Evolutionary conservation across 176 grass and related monocot genomes (phyloP), one percentile per base, ranked within the genome.

Genomic region (Panicum miliaceum): DNA sequence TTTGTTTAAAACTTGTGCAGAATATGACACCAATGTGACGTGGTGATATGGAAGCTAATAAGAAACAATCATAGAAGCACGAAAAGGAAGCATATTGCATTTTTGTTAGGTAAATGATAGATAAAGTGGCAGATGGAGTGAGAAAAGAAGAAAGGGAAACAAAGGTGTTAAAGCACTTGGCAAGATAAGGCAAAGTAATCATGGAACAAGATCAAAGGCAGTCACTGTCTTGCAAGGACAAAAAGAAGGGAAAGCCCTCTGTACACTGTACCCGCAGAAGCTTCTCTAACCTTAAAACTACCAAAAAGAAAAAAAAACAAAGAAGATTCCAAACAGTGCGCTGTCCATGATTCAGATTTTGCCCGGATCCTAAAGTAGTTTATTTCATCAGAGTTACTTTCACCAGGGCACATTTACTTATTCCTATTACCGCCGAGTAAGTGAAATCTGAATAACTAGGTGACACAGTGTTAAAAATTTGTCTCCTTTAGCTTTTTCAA

Each of bases 221-320:
- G 69, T 71, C 69, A 76, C 52, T 84, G 61, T 75, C 80, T 75
- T 75, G 80, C 80, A 63, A 67, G 42, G 81, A 84, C 68, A 63
- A 75, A 75, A 87, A 84, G 52, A 79, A 83, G 63, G 14, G 61
- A 79, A 83, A 70, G 14, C 65, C 80, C 25, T 53, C 50, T 80
- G 9, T 23, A 65, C 48, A 32, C 59, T 34, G 65, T 57, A 56
- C 26, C 75, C 26, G 68, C 72, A 69, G 64, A 64, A 56, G 89
- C 74, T 73, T 73, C 71, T 84, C 68, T 74, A 86, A 87, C 89
- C 85, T 90, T 90, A 90, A 87, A 90, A 87, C 69, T 70, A 81
- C 57, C 68, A 87, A 80, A 76, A 76, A 66, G 56, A 64, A 15
- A 15, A 57, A 76, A 76, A 73, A 64, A 64, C n/a, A 15, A 57